Percentiles rank a stretch among this genome's conserved stretches.
Evolutionary conservation across 306 rosid species (phyloP).

Genomic region (Acacia crassicarpa): DNA sequence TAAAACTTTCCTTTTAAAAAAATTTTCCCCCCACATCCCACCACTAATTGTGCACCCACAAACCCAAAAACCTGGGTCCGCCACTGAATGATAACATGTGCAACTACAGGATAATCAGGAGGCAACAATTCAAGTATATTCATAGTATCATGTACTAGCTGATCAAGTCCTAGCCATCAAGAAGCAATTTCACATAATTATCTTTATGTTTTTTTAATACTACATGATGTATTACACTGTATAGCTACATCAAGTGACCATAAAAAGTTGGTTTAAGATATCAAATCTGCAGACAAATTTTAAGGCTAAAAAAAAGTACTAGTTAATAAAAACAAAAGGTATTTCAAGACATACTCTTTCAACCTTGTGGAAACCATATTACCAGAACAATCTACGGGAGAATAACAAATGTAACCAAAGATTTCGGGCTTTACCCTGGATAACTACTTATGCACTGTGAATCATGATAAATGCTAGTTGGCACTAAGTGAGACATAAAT

Average conservation of each 20-base stretch:
- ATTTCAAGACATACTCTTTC: neutral
- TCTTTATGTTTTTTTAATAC: neutral
- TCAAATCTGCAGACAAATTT: neutral
- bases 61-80: no score
- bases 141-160: neutral
- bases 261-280: neutral
- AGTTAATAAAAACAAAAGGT: neutral
- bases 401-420: no score
- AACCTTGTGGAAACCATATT: neutral
- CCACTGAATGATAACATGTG: no score
- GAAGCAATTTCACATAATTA: neutral
- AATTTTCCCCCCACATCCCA: no score
- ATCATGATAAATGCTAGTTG: constrained; percentile 9
- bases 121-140: neutral
- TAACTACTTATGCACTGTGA: constrained; percentile 17
- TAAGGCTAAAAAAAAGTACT: neutral
- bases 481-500: constrained; percentile 11
- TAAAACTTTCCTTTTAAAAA: no score
- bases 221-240: neutral
- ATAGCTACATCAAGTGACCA: neutral
- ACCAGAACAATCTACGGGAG: neutral
- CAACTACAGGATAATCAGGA: neutral
- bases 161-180: neutral
- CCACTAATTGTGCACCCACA: no score
- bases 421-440: neutral